Evolutionary conservation across 2,329 filamentous ascomycete species (phyloP).

Genomic region (Exophiala viscosa): DNA sequence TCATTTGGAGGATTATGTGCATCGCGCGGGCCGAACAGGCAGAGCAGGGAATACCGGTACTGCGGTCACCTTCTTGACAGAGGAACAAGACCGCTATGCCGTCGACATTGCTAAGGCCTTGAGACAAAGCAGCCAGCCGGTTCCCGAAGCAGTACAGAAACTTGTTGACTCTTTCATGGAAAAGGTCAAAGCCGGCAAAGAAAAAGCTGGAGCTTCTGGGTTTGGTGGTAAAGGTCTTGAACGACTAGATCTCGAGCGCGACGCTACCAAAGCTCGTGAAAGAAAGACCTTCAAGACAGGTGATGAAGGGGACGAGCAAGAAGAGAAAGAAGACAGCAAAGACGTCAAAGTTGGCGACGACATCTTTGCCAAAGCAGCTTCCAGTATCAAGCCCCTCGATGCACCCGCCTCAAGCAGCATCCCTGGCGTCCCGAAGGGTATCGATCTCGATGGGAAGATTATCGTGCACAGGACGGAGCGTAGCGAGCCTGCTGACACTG

Average conservation of each 20-base stretch:
- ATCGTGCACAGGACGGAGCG: constrained; percentile 68
- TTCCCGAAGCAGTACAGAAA: constrained; percentile 66
- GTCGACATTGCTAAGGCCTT: constrained; percentile 85
- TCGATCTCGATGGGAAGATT: constrained; percentile 65
- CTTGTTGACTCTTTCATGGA: constrained; percentile 69
- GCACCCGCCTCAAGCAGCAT: constrained; percentile 39
- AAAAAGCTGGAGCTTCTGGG: constrained; percentile 75
- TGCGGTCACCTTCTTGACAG: constrained; percentile 88
- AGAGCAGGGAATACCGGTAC: constrained; percentile 84
- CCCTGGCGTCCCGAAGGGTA: constrained; percentile 51
- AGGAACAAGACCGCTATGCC: constrained; percentile 86
- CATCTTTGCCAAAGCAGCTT: constrained; percentile 58
- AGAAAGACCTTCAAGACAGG: constrained; percentile 87
- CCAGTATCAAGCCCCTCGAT: constrained; percentile 60
- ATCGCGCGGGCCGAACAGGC: constrained; percentile 92
- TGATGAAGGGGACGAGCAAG: constrained; percentile 73
- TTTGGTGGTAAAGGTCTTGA: constrained; percentile 96
- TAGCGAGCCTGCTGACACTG: constrained; percentile 35
- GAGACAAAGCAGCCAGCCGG: constrained; percentile 81
- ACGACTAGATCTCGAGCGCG: constrained; percentile 83
- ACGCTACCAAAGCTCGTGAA: constrained; percentile 79
- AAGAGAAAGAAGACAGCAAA: constrained; percentile 60
- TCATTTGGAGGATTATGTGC: constrained; percentile 79
- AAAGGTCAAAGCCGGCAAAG: constrained; percentile 89
- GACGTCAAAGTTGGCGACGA: constrained; percentile 62